A percentile compares a stretch with the other conserved stretches of the same genome.
phyloP scores from a whole-genome alignment of 768 basidiomycete genomes.

The Suillus subluteus region DNA sequence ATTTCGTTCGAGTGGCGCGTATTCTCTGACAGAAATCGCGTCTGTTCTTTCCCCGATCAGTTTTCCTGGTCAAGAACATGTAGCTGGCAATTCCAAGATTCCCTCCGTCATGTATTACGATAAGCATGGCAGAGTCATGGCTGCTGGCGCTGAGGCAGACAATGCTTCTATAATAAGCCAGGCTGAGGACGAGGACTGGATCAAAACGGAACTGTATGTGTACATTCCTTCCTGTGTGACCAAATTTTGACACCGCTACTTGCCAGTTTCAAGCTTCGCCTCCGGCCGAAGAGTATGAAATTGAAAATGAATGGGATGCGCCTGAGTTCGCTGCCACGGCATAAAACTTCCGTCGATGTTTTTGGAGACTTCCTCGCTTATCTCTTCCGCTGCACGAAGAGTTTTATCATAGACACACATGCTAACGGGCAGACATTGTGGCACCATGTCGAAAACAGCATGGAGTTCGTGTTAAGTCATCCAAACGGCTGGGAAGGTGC shows the following conservation, averaged over 20 bases:
- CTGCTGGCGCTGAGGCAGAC: conserved; percentile 80
- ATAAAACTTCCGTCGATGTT: conserved; percentile 70
- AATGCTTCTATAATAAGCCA: conserved; percentile 55
- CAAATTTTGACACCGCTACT: conserved; percentile 4
- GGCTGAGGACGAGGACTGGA: conserved; percentile 81
- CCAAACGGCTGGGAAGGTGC: conserved; percentile 85
- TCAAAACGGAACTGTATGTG: conserved; percentile 73
- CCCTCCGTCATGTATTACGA: conserved; percentile 81
- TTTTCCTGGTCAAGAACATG: conserved; percentile 86
- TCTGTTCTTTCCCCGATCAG: conserved; percentile 40
- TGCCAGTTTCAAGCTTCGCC: conserved; percentile 75
- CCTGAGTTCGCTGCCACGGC: conserved; percentile 65
- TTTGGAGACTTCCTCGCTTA: conserved; percentile 82
- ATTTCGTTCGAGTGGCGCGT: conserved; percentile 2
- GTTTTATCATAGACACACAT: conserved; percentile 81
- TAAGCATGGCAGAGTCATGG: conserved; percentile 62
- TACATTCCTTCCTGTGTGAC: conserved; percentile 8
- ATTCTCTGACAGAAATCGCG: not conserved
- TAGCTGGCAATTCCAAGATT: conserved; percentile 84
- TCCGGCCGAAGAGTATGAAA: conserved; percentile 77
- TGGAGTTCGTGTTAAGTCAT: conserved; percentile 78
- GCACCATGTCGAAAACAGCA: conserved; percentile 68
- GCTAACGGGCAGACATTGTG: conserved; percentile 73
- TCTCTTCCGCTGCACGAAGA: conserved; percentile 72
- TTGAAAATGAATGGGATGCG: conserved; percentile 86